A percentile compares a stretch with the other conserved stretches of the same genome.
phyloP scores from a whole-genome alignment of 2,329 filamentous ascomycete genomes.

The Botryotinia calthae region DNA sequence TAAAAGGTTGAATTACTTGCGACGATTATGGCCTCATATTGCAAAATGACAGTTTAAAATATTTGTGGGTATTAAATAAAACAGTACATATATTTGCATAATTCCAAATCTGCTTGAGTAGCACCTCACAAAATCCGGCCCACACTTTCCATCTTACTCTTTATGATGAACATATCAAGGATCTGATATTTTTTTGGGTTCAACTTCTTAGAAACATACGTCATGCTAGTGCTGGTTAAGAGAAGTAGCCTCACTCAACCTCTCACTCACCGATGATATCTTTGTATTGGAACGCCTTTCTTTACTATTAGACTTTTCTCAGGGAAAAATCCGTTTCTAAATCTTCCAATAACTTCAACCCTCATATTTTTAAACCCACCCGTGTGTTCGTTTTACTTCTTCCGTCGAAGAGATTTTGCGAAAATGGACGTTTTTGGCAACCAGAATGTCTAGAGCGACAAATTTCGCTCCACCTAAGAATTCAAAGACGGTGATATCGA shows the following conservation, averaged over 20 bases:
- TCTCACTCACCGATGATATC: no score
- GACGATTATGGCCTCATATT: not conserved
- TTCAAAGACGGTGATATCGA: not conserved
- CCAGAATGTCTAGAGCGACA: not conserved
- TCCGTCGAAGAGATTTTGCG: not conserved
- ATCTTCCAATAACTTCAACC: accelerated
- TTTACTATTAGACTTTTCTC: accelerated
- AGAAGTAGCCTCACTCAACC: no score
- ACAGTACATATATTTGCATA: not conserved
- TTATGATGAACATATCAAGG: no score
- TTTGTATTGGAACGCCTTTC: no score
- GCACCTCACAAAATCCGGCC: no score
- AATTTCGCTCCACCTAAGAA: not conserved
- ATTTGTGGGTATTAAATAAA: not conserved
- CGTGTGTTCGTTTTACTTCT: not conserved
- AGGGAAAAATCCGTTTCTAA: no score
- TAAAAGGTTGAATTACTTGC: not conserved
- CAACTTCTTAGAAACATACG: no score
- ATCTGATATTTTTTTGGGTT: no score
- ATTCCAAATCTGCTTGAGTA: not conserved
- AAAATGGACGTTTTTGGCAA: not conserved
- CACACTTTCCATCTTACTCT: no score
- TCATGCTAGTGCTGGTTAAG: not conserved
- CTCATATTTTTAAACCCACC: not conserved
- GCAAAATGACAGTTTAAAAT: not conserved